A percentile compares a stretch with the other conserved stretches of the same genome.
Evolutionary conservation across 1,139 yeast genomes (phyloP).

Genomic region (Yamadazyma dendronema): DNA sequence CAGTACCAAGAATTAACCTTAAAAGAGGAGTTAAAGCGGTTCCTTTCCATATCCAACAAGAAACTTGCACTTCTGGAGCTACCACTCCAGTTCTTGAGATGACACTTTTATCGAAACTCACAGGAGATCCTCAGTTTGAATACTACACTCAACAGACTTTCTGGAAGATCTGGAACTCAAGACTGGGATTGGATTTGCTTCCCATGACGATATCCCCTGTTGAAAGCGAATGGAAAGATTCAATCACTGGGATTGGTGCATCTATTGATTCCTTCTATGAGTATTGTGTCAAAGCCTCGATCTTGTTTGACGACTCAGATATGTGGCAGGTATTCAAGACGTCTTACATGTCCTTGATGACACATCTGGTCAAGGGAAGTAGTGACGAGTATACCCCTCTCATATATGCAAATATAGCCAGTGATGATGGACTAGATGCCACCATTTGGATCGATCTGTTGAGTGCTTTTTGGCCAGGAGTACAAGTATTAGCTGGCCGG

Average conservation of each 20-base stretch:
- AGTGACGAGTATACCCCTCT: conserved; percentile 45
- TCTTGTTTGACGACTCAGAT: conserved; percentile 66
- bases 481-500: conserved; percentile 78
- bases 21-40: conserved; percentile 47
- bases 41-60: conserved; percentile 44
- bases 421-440: conserved; percentile 47
- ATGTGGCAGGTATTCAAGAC: conserved; percentile 59
- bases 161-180: conserved; percentile 65
- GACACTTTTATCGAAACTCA: conserved; percentile 66
- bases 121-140: conserved; percentile 74
- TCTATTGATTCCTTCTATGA: conserved; percentile 93
- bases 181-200: conserved; percentile 61
- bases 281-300: conserved; percentile 75
- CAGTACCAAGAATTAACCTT: conserved; percentile 72
- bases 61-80: conserved; percentile 86
- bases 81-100: conserved; percentile 81
- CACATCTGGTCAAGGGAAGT: conserved; percentile 40
- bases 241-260: conserved; percentile 82
- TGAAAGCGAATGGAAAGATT: conserved; percentile 55
- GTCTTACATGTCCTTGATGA: conserved; percentile 57
- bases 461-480: conserved; percentile 86
- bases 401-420: conserved; percentile 62
- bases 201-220: conserved; percentile 78
- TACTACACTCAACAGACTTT: conserved; percentile 60
- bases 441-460: conserved; percentile 81